Evolutionary conservation across 2,329 filamentous ascomycete genomes (phyloP).

Genomic region (Clonostachys rosea): DNA sequence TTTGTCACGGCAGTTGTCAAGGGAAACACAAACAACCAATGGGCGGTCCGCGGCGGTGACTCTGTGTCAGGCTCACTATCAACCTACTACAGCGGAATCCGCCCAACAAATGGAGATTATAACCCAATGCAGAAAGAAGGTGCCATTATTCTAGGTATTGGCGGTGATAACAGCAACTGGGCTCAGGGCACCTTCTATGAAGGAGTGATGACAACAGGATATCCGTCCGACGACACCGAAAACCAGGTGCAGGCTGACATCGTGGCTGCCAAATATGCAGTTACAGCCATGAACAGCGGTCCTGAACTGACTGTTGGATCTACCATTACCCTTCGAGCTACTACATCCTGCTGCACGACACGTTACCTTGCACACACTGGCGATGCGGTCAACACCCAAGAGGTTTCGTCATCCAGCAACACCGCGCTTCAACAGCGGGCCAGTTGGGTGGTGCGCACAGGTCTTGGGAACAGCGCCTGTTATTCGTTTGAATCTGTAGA

Average conservation of each 20-base stretch:
- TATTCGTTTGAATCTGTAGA: no score
- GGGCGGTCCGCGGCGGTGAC: conserved; percentile 56
- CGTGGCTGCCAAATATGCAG: conserved; percentile 52
- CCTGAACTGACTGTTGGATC: background rate
- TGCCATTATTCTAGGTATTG: conserved; percentile 64
- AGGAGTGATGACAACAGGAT: conserved; percentile 59
- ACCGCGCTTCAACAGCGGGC: no score
- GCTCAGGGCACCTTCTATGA: conserved; percentile 63
- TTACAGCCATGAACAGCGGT: conserved; percentile 14
- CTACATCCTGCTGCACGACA: conserved; percentile 44
- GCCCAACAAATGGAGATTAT: conserved; percentile 39
- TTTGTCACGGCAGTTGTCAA: conserved; percentile 56
- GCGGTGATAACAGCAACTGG: conserved; percentile 58
- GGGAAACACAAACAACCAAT: conserved; percentile 44
- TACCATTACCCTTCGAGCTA: conserved; percentile 31
- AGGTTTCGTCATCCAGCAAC: no score
- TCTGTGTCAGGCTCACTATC: conserved; percentile 47
- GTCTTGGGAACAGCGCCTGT: no score
- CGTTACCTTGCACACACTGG: conserved; percentile 38
- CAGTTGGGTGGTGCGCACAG: no score
- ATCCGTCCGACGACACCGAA: conserved; percentile 55
- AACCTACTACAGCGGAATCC: conserved; percentile 53
- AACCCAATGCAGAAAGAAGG: conserved; percentile 62
- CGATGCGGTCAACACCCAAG: no score
- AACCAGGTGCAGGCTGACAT: conserved; percentile 55